Evolutionary conservation across 495 filamentous ascomycete genomes (phyloP).

Genomic region (Ramalina intermedia): DNA sequence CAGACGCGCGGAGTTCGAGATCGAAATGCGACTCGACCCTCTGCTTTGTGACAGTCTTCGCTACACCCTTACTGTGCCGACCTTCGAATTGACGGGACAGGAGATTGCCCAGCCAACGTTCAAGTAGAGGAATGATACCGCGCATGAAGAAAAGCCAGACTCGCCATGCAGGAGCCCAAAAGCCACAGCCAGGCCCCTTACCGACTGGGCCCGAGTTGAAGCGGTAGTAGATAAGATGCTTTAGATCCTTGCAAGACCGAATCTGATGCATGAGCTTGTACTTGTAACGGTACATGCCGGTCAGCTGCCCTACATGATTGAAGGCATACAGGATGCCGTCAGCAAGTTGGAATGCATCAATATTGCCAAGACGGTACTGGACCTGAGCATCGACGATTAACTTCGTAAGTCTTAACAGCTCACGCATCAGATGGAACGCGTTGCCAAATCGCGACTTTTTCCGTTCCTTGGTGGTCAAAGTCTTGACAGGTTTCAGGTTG

Average conservation of each 20-base stretch:
- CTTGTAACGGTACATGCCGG: constrained; percentile 99
- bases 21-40: constrained; percentile 98
- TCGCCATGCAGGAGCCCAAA: constrained; percentile 98
- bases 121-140: constrained; percentile 90
- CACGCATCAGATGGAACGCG: constrained; percentile 97
- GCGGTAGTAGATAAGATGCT: constrained; percentile 98
- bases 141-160: constrained; percentile 99
- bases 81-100: constrained; percentile 97
- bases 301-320: constrained; percentile 97
- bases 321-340: constrained; percentile 98
- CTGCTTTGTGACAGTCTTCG: constrained; percentile 98
- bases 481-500: constrained; percentile 98
- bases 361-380: constrained; percentile 94
- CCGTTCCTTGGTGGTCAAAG: constrained; percentile 94
- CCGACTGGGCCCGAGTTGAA: constrained; percentile 97
- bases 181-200: constrained; percentile 95
- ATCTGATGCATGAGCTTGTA: constrained; percentile 99
- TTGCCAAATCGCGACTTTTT: constrained; percentile 99
- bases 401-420: constrained; percentile 95
- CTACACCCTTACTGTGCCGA: constrained; percentile 96
- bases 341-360: constrained; percentile 96
- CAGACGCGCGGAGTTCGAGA: constrained; percentile 89
- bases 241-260: constrained; percentile 95
- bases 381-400: constrained; percentile 98
- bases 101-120: constrained; percentile 95